Evolutionary conservation across 148 eudicot genomes (phyloP), one percentile per base, ranked within the genome.

Genomic region (Dianthus caryophyllus): DNA sequence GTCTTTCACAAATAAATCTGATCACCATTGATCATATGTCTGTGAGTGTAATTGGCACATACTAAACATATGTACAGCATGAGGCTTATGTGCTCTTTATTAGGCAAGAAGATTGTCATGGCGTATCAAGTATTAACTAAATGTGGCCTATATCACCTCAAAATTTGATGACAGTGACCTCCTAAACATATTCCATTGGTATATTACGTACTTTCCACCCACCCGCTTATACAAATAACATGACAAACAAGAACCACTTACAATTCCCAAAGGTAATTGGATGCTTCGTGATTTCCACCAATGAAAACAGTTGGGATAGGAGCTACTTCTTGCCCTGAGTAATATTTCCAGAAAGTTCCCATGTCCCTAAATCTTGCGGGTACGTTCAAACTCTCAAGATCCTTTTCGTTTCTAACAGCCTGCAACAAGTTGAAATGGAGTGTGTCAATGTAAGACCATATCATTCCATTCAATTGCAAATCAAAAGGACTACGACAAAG

Each of bases 241-340:
- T 39, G 36, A 38, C 30, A 68, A n/a, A 9, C 31, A n/a, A 39
- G 67, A 55, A 64, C 50, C 27, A 88, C 99, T 80, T 75, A 94
- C 99, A 94, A 48, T 82, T 94, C 99, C 99, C 99, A 94, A 16
- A 94, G 86, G 74, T 90, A 84, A 76, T 94, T 94, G 39, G 99
- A 94, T 24, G 99, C 99, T 79, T 94, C 99, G 18, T 94, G 99
- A 80, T 94, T 94, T 39, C 99, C 99, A 14, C 99, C 99, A 72
- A 94, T 86, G 73, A 94, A 94, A 74, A 94, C 70, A 70, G 99
- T 94, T 68, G 99, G 97, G 71, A 90, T 67, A 26, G 99, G 99
- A 73, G 99, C 99, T 50, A 84, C 83, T 81, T 79, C 94, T 79
- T 90, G 82, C 52, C 99, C 99, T 0, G 96, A 88, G 61, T 90